A percentile compares a stretch with the other conserved stretches of the same genome.
These are phyloP conservation scores for Acanthamoeba castellanii DNA, from an alignment of 208 protist genomes.

Conservation along the genomic window DNA sequence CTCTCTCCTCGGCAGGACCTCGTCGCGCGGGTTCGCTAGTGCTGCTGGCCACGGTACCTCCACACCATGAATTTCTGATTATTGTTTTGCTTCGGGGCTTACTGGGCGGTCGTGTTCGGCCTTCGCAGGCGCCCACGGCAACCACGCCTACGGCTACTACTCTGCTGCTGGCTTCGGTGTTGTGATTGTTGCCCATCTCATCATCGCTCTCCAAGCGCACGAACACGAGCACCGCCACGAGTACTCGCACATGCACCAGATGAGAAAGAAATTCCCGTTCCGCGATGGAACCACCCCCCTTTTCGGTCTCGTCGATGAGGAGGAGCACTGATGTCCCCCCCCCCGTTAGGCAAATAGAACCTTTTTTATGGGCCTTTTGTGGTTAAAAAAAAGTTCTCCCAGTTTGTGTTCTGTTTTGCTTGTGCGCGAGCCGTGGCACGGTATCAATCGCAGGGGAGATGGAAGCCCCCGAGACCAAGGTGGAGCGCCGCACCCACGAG, in stretches of 20 bases:
- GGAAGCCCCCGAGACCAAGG: not conserved
- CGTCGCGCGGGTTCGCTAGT: not conserved
- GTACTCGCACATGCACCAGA: constrained; percentile 53
- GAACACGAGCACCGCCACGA: constrained; percentile 47
- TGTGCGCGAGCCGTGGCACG: not conserved
- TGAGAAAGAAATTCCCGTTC: constrained; percentile 53
- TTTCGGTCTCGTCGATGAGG: not conserved
- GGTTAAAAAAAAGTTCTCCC: too few species aligned
- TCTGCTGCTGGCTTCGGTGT: constrained; percentile 9
- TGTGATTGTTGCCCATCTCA: not conserved
- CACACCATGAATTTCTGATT: not conserved
- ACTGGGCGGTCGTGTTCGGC: not conserved
- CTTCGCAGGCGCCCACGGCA: not conserved
- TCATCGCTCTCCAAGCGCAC: not conserved
- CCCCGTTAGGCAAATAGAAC: too few species aligned
- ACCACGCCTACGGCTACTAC: constrained; percentile 45
- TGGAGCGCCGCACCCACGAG: not conserved
- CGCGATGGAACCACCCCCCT: constrained; percentile 43
- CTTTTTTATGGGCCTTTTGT: too few species aligned
- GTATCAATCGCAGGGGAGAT: too few species aligned
- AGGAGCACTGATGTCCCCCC: not conserved
- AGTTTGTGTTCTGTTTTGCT: not conserved
- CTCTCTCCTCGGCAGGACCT: not conserved
- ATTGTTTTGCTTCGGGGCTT: not conserved
- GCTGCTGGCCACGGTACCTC: not conserved